phyloP scores from a whole-genome alignment of 371 early-diverging fungal genomes.

The Mucor mucedo region DNA sequence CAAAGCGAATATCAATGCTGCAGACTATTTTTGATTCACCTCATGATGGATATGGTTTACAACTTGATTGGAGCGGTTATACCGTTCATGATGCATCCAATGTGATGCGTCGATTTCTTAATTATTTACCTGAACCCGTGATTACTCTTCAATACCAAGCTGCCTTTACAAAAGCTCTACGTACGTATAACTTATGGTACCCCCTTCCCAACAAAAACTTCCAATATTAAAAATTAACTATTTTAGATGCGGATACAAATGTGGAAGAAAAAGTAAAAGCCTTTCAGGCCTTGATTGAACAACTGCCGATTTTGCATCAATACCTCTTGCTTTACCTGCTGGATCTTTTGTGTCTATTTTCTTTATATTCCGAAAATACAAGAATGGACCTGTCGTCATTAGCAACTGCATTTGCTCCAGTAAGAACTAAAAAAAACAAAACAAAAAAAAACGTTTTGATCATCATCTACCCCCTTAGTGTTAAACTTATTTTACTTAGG shows the following conservation, averaged over 20 bases:
- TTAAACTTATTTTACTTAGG: slow-evolving; percentile 14
- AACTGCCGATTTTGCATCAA: slow-evolving; percentile 59
- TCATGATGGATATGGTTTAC: slow-evolving; percentile 46
- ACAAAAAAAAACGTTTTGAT: too few relatives aligned
- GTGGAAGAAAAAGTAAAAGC: slow-evolving; percentile 51
- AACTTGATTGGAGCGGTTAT: slow-evolving; percentile 60
- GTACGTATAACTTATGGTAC: slow-evolving; percentile 9
- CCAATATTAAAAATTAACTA: neutral
- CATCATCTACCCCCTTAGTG: too few relatives aligned
- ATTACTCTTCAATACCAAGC: slow-evolving; percentile 59
- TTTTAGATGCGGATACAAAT: slow-evolving; percentile 33
- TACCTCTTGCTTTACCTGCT: slow-evolving; percentile 63
- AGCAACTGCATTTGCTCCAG: slow-evolving; percentile 69
- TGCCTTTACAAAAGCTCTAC: slow-evolving; percentile 54
- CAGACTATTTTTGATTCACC: slow-evolving; percentile 63
- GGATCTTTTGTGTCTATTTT: slow-evolving; percentile 61
- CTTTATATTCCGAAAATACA: slow-evolving; percentile 51
- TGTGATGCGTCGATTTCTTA: slow-evolving; percentile 69
- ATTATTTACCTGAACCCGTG: slow-evolving; percentile 65
- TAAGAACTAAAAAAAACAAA: slow-evolving; percentile 12
- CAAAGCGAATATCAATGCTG: slow-evolving; percentile 62
- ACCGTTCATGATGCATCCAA: slow-evolving; percentile 71
- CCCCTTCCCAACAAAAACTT: too few relatives aligned
- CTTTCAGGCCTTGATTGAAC: slow-evolving; percentile 57
- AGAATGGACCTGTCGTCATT: slow-evolving; percentile 64